phyloP scores from a whole-genome alignment of 129 eudicot genomes.

The Chrysanthemum makinoi region DNA sequence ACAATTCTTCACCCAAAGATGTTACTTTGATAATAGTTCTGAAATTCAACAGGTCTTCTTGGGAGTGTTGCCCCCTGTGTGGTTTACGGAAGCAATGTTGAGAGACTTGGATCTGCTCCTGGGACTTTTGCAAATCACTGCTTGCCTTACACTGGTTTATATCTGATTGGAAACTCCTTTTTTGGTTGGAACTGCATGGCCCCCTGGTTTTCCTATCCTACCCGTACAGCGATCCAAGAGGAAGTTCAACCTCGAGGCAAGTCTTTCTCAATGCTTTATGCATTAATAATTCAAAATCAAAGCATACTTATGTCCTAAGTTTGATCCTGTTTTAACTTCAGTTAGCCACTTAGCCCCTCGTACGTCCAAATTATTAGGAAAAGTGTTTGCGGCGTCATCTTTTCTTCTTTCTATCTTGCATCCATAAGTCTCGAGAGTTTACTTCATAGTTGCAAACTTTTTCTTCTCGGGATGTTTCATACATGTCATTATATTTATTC shows the following conservation, averaged over 20 bases:
- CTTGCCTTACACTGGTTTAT: constrained; percentile 76
- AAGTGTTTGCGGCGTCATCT: no score
- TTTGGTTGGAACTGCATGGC: constrained; percentile 87
- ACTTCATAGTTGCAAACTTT: no score
- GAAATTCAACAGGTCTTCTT: constrained; percentile 60
- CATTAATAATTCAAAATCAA: no score
- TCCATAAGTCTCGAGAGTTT: no score
- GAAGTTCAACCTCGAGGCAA: constrained; percentile 86
- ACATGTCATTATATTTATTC: no score
- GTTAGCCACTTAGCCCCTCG: no score
- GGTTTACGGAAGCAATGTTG: constrained; percentile 81
- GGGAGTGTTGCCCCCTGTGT: constrained; percentile 97
- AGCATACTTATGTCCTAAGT: no score
- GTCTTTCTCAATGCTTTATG: background rate
- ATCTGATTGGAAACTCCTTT: constrained; percentile 59
- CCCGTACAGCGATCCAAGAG: constrained; percentile 86
- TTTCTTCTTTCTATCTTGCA: no score
- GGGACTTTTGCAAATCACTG: constrained; percentile 90
- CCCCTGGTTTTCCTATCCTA: constrained; percentile 83
- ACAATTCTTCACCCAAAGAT: background rate
- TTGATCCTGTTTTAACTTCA: no score
- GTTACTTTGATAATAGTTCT: constrained; percentile 1
- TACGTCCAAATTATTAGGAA: no score
- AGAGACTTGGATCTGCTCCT: constrained; percentile 82
- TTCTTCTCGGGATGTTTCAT: no score